Evolutionary conservation across 257 asterid species (phyloP).

Genomic region (Lycium barbarum): DNA sequence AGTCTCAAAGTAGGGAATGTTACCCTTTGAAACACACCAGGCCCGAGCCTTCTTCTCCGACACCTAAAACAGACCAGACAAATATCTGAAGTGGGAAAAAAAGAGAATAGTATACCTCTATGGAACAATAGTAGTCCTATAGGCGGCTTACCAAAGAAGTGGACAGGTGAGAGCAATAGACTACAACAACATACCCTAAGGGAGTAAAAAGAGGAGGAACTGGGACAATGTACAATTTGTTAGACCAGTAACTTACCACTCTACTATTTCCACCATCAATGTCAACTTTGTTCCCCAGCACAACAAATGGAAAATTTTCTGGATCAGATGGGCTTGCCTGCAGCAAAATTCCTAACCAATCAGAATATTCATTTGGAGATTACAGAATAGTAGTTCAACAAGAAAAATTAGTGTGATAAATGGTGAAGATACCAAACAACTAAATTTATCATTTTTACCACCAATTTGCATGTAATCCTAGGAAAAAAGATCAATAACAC

Average conservation of each 20-base stretch:
- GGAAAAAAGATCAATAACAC: not conserved
- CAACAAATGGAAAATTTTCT: constrained; percentile 97
- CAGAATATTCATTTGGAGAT: constrained; percentile 6
- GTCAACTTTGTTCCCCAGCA: constrained; percentile 94
- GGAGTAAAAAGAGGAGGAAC: not conserved
- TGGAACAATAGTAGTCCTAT: not conserved
- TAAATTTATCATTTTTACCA: not conserved
- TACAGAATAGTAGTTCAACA: not conserved
- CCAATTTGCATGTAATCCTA: not conserved
- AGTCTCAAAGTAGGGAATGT: constrained; percentile 96
- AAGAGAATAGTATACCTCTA: not conserved
- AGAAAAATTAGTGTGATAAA: not conserved
- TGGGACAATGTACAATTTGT: not conserved
- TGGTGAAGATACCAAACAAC: not conserved
- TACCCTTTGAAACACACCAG: constrained; percentile 98
- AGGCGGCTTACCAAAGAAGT: not conserved
- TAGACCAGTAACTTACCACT: constrained; percentile 62
- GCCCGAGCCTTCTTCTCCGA: constrained; percentile 99
- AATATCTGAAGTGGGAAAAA: not conserved
- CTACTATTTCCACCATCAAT: constrained; percentile 97
- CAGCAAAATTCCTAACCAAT: constrained; percentile 33
- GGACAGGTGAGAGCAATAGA: not conserved
- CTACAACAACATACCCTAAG: not conserved
- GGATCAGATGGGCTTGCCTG: constrained; percentile 99
- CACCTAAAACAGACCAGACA: constrained; percentile 52